phyloP scores from a whole-genome alignment of 75 land plant species.

The Selaginella tamariscina region DNA sequence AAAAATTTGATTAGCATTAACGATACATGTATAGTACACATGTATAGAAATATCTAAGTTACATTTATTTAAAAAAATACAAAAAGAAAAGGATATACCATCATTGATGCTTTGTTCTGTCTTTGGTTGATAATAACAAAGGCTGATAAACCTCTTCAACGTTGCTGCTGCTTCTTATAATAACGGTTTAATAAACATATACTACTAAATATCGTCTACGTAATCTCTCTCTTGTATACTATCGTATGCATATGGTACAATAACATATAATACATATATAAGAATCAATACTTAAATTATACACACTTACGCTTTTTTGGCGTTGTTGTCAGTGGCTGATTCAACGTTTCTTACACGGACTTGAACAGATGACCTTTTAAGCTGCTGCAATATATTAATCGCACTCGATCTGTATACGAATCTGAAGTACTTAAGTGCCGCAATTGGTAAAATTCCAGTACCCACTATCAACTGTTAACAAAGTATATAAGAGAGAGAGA shows the following conservation, averaged over 20 bases:
- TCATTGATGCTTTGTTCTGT: not conserved
- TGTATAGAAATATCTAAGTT: too few relatives aligned
- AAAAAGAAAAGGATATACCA: too few relatives aligned
- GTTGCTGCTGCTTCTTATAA: not conserved
- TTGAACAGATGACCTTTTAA: conserved; percentile 46
- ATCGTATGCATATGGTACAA: too few relatives aligned
- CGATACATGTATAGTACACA: too few relatives aligned
- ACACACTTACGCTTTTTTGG: too few relatives aligned
- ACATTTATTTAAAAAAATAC: too few relatives aligned
- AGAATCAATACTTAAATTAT: too few relatives aligned
- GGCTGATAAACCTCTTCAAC: not conserved
- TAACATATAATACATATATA: too few relatives aligned
- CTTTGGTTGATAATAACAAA: not conserved
- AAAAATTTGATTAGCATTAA: too few relatives aligned
- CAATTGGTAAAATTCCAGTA: conserved; percentile 78
- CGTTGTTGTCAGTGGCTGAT: not conserved
- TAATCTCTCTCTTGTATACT: too few relatives aligned
- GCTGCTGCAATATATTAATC: conserved; percentile 77
- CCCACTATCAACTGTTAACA: conserved; percentile 79
- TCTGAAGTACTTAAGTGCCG: conserved; percentile 74
- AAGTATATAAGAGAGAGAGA: conserved; percentile 23
- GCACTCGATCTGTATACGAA: conserved; percentile 76
- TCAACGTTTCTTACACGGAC: not conserved
- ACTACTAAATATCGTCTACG: too few relatives aligned
- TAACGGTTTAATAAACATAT: too few relatives aligned